Evolutionary conservation across 2,329 filamentous ascomycete species (phyloP).

Genomic region (Colletotrichum noveboracense): DNA sequence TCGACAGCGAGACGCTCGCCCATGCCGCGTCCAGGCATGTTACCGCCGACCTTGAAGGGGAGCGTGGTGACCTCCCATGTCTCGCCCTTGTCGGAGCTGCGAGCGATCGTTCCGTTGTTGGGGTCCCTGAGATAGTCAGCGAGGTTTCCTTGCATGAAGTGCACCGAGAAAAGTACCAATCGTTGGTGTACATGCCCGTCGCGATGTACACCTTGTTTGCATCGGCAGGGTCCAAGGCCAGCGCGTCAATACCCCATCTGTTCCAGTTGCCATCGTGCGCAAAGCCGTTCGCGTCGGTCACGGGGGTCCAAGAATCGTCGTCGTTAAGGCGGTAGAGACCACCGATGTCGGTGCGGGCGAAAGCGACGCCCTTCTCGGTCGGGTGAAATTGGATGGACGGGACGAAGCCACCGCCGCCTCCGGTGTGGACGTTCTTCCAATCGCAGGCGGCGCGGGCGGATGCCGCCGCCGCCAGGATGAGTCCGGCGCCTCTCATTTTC

Average conservation of each 20-base stretch:
- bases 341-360: conserved; percentile 63
- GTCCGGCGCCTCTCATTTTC: conserved; percentile 11
- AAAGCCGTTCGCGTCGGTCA: conserved; percentile 49
- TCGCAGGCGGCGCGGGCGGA: conserved; percentile 38
- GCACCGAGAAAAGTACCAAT: conserved; percentile 40
- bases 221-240: conserved; percentile 61
- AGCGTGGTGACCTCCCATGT: conserved; percentile 56
- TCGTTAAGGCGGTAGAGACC: conserved; percentile 60
- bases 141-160: neutral
- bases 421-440: conserved; percentile 57
- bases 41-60: conserved; percentile 65
- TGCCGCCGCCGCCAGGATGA: conserved; percentile 23
- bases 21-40: conserved; percentile 65
- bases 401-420: conserved; percentile 62
- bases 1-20: conserved; percentile 65
- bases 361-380: conserved; percentile 53
- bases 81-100: conserved; percentile 56
- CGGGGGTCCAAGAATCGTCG: conserved; percentile 59
- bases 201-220: conserved; percentile 58
- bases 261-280: conserved; percentile 51
- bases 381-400: conserved; percentile 64
- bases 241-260: conserved; percentile 61
- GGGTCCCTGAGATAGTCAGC: conserved; percentile 47
- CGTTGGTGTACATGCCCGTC: conserved; percentile 64
- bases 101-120: conserved; percentile 58